Evolutionary conservation across 2,329 filamentous ascomycete species (phyloP).

Genomic region (Fusarium chuoi): DNA sequence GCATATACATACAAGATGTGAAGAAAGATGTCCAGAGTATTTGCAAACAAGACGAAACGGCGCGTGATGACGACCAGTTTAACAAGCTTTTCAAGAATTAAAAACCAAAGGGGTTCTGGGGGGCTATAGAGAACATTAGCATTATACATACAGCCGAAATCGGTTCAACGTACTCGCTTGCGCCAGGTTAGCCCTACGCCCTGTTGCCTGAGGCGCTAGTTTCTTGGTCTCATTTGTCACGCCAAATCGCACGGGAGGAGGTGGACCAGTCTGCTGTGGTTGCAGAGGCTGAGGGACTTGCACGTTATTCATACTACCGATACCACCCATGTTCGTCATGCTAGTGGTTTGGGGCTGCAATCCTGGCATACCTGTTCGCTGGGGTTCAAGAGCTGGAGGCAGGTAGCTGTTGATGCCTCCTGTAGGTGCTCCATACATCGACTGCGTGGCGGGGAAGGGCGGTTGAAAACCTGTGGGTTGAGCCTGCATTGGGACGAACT

Average conservation of each 20-base stretch:
- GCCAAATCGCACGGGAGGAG: slow-evolving; percentile 90
- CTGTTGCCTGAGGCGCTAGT: slow-evolving; percentile 86
- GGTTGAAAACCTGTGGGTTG: slow-evolving; percentile 73
- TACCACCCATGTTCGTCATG: slow-evolving; percentile 40
- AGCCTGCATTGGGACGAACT: slow-evolving; percentile 62
- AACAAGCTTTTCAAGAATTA: slow-evolving; percentile 36
- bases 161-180: slow-evolving; percentile 86
- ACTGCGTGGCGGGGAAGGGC: slow-evolving; percentile 59
- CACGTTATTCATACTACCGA: slow-evolving; percentile 60
- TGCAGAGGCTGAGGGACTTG: slow-evolving; percentile 57
- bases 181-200: slow-evolving; percentile 86
- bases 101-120: slow-evolving; percentile 66
- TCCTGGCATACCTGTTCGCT: slow-evolving; percentile 63
- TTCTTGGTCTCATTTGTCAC: slow-evolving; percentile 78
- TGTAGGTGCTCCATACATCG: slow-evolving; percentile 55
- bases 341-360: slow-evolving; percentile 61
- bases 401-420: slow-evolving; percentile 67
- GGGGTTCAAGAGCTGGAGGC: slow-evolving; percentile 68
- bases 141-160: background rate
- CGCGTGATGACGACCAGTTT: slow-evolving; percentile 3
- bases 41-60: slow-evolving; percentile 16
- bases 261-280: slow-evolving; percentile 68
- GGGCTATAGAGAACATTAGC: slow-evolving; percentile 51
- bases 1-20: slow-evolving; percentile 41
- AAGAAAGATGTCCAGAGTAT: slow-evolving; percentile 41